Evolutionary conservation across 192 early-diverging fungal species (phyloP), one percentile per base, ranked within the genome.

Genomic region (Coemansia sp.): DNA sequence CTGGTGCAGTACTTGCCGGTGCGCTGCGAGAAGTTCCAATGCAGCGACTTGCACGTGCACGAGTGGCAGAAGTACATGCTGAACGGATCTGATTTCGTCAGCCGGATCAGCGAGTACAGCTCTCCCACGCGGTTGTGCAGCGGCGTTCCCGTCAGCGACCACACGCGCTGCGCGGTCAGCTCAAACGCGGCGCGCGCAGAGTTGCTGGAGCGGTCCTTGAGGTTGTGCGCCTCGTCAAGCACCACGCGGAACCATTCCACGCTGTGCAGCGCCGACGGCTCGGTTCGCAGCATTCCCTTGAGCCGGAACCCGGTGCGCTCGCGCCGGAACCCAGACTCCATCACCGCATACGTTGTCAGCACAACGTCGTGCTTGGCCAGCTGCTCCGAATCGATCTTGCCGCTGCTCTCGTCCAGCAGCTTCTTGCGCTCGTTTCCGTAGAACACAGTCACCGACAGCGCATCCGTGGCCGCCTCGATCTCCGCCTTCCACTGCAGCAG

Each of bases 111-210:
- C 7, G 92, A 92, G 72, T 93, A 98, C 37, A 98, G 83, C 79
- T 98, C 95, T 44, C 94, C 95, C 8, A 98, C 91, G 12, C 94
- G 88, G 72, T 98, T 98, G 61, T 98, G 95, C 73, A 98, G 82
- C 12, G 94, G 94, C 16, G 95, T 98, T 7, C 95, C 95, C 5
- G 90, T 90, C n/a, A 98, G 77, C 4, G 86, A 88, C 95, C 95
- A 98, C 12, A 87, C 88, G 62, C 76, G 84, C 14, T 90, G 63
- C 20, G 85, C 65, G 4, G 87, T 63, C 16, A 98, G 81, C 16
- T 84, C 86, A 74, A 96, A 98, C 22, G 89, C 90, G 1, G 93
- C 90, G 63, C 93, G 86, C 1, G 94, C 93, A 39, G 95, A 94
- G 48, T 90, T 93, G 67, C 86, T 88, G 0, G 81, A 87, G 44